Conservation (phyloP, 495 filamentous ascomycete genomes). For the Amphirosellinia nigrospora region DNA sequence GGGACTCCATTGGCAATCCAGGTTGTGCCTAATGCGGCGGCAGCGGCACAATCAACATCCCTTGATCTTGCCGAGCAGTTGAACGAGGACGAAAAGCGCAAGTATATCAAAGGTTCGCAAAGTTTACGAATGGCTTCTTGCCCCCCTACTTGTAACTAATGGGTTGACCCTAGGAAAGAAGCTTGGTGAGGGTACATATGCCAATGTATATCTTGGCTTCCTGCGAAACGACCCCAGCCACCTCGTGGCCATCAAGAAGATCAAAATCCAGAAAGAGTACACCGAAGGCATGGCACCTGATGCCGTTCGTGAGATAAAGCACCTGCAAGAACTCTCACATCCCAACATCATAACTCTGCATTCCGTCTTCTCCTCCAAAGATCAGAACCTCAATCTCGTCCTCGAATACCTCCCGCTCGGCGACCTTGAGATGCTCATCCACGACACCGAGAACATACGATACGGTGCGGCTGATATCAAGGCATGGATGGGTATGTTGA, state of each 20-base stretch:
- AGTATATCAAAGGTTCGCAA: conserved; percentile 81
- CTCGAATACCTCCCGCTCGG: conserved; percentile 90
- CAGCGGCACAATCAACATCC: conserved; percentile 29
- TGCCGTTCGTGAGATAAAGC: conserved; percentile 92
- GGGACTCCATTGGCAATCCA: conserved; percentile 38
- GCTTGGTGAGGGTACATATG: conserved; percentile 96
- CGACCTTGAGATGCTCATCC: conserved; percentile 92
- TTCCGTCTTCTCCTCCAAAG: conserved; percentile 90
- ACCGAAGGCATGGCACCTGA: conserved; percentile 89
- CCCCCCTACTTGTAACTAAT: conserved; percentile 11
- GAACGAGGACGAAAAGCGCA: conserved; percentile 83
- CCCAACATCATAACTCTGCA: conserved; percentile 93
- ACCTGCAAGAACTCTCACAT: conserved; percentile 92
- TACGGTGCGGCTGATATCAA: conserved; percentile 83
- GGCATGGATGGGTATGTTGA: conserved; percentile 97
- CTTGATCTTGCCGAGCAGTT: conserved; percentile 81
- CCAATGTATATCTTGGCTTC: conserved; percentile 89
- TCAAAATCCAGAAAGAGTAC: conserved; percentile 87
- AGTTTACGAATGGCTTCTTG: conserved; percentile 4
- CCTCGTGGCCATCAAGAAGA: conserved; percentile 95
- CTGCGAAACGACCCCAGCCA: conserved; percentile 68
- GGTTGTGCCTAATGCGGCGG: conserved; percentile 35
- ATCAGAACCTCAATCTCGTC: conserved; percentile 89
- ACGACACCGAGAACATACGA: conserved; percentile 72
- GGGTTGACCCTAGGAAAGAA: conserved; percentile 67